These are phyloP conservation scores for Tolypocladium tundrense DNA, from an alignment of 2,329 filamentous ascomycete genomes.

Conservation along the genomic window DNA sequence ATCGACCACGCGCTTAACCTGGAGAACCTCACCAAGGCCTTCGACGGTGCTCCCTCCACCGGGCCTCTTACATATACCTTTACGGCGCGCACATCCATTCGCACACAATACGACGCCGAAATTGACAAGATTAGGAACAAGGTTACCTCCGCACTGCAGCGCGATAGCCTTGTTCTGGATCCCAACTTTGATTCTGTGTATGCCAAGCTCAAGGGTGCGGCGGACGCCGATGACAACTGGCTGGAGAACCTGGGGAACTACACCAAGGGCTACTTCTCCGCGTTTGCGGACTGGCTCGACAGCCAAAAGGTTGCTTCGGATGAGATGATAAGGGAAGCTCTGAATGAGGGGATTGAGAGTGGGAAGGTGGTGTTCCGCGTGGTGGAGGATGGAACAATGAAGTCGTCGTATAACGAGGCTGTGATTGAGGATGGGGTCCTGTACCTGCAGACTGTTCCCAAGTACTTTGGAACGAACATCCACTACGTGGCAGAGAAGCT, in stretches of 20 bases:
- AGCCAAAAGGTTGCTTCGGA: conserved; percentile 35
- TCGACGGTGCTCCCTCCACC: conserved; percentile 31
- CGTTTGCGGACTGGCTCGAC: conserved; percentile 28
- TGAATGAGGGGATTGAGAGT: conserved; percentile 33
- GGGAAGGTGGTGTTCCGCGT: conserved; percentile 33
- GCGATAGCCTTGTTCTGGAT: conserved; percentile 30
- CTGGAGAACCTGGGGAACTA: conserved; percentile 30
- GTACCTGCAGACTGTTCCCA: conserved; percentile 31
- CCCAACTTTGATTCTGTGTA: conserved; percentile 36
- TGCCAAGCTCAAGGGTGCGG: conserved; percentile 24
- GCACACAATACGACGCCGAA: conserved; percentile 29
- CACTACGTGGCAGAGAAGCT: conserved; percentile 18
- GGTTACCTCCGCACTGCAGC: conserved; percentile 27
- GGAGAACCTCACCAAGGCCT: conserved; percentile 28
- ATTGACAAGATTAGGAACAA: conserved; percentile 25
- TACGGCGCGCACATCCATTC: conserved; percentile 30
- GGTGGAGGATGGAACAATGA: conserved; percentile 30
- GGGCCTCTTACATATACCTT: conserved; percentile 26
- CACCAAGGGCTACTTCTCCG: conserved; percentile 32
- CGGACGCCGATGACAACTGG: conserved; percentile 23
- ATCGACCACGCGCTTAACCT: conserved; percentile 25
- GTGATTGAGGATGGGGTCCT: conserved; percentile 38
- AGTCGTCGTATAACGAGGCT: conserved; percentile 32
- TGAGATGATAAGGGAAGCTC: conserved; percentile 37
- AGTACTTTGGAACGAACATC: conserved; percentile 21